These are phyloP conservation scores for Lindgomyces ingoldianus DNA, from an alignment of 495 filamentous ascomycete species.

Conservation along the genomic window DNA sequence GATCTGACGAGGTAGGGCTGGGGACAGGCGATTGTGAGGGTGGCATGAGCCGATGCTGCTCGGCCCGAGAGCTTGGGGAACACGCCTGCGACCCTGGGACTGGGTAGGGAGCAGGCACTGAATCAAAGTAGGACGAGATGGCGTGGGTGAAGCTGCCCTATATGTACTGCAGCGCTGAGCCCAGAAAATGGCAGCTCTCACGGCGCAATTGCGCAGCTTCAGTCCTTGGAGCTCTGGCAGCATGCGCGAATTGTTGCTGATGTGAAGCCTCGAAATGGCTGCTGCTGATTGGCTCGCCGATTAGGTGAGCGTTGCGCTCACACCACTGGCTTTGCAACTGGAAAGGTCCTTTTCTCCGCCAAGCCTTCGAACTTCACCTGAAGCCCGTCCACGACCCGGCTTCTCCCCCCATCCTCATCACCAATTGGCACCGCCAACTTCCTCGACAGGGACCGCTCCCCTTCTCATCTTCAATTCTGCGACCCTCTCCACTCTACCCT, in stretches of 20 bases:
- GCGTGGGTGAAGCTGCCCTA: not conserved
- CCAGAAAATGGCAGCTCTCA: not conserved
- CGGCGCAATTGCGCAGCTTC: not conserved
- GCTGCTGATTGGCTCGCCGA: too few species aligned
- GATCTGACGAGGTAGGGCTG: constrained; percentile 30
- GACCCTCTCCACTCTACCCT: constrained; percentile 35
- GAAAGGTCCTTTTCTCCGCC: not conserved
- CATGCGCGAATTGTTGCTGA: not conserved
- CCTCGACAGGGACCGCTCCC: constrained; percentile 21
- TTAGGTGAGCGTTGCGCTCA: not conserved
- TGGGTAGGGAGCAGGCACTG: too few species aligned
- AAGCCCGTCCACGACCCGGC: not conserved
- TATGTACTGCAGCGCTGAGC: not conserved
- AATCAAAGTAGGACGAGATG: not conserved
- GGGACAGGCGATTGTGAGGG: not conserved
- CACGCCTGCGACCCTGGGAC: too few species aligned
- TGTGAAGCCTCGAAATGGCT: not conserved
- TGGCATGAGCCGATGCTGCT: too few species aligned
- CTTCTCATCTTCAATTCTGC: constrained; percentile 25
- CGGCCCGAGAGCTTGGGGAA: constrained; percentile 3
- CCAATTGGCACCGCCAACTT: constrained; percentile 28
- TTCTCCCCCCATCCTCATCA: constrained; percentile 15
- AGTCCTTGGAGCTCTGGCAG: too few species aligned
- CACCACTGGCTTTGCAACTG: not conserved
- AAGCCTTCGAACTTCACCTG: not conserved